Evolutionary conservation across 2,329 filamentous ascomycete species (phyloP).

Genomic region (Aspergillus pseudoterreus): DNA sequence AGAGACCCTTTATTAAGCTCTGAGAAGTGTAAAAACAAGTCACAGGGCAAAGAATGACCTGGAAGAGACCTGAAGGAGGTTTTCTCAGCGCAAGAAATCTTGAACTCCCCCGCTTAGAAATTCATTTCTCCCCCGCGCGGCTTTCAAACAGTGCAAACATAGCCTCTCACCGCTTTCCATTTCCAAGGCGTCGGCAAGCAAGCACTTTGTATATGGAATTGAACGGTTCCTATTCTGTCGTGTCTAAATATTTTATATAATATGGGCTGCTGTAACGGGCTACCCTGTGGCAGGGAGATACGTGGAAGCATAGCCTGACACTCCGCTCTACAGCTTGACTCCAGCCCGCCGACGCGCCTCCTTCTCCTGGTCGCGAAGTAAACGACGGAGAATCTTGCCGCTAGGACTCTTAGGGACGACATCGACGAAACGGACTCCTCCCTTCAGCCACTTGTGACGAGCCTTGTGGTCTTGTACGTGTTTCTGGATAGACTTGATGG

Average conservation of each 20-base stretch:
- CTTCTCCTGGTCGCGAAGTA: constrained; percentile 71
- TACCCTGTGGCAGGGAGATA: background rate
- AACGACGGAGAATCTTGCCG: constrained; percentile 60
- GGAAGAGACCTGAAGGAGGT: background rate
- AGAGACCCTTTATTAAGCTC: background rate
- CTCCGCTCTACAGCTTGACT: constrained; percentile 56
- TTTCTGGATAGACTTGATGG: constrained; percentile 52
- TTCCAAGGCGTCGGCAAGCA: too few relatives aligned
- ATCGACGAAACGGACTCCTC: constrained; percentile 57
- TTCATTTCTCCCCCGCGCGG: constrained; percentile 22
- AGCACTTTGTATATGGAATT: too few relatives aligned
- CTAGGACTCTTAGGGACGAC: constrained; percentile 59
- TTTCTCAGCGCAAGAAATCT: background rate
- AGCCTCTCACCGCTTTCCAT: background rate
- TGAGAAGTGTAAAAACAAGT: background rate
- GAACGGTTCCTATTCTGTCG: background rate
- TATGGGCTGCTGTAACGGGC: too few relatives aligned
- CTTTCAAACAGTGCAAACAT: constrained; percentile 24
- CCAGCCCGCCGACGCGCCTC: constrained; percentile 62
- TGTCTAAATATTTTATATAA: constrained; percentile 1
- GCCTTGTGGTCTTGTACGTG: constrained; percentile 60
- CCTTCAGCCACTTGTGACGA: constrained; percentile 60
- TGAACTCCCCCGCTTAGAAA: constrained; percentile 25
- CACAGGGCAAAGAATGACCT: background rate
- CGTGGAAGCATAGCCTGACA: background rate